Evolutionary conservation across 2,329 filamentous ascomycete species (phyloP), one percentile per base, ranked within the genome.

Genomic region (Colletotrichum phormii): DNA sequence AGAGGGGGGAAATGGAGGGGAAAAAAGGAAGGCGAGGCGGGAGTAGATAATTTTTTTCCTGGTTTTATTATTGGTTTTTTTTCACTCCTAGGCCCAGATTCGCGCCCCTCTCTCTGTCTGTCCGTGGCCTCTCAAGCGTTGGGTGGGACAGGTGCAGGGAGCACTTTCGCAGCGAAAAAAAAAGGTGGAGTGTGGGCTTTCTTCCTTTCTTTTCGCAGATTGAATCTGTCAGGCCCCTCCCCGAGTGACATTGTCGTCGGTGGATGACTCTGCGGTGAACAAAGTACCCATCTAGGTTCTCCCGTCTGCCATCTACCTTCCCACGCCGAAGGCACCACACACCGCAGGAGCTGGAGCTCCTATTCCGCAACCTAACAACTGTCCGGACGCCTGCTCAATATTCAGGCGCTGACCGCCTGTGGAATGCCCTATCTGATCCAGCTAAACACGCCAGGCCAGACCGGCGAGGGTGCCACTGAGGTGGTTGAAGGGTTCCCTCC

Each of bases 31-130:
- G 58, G 67, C 69, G 62, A 75, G 65, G 72, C 72, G 74, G 64
- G 72, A 74, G 53, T 66, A 75, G 72, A 75, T 73, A 74, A 74
- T 75, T 74, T 75, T 73, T 75, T 74, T 67, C 74, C 68, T 74
- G 60, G 73, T 73, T 74, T 75, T 75, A 74, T 74, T 75, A 75
- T 75, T 75, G 74, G 72, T 26, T 63, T 72, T 69, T 69, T 72
- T 64, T 64, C 42, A 18, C 61, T 54, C 51, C 51, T 65, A 72
- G 70, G 70, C 62, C 66, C 70, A 64, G 66, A 70, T 64, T 64
- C 60, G 46, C 55, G 66, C 70, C 70, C 66, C 70, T 72, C 70
- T 53, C 35, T n/a, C 7, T 49, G 6, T 49, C 42, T 49, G 42
- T 49, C 42, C 42, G 42, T 54, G 49, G 31, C 61, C 49, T 68